Base-by-base conservation (phyloP, 2,329 filamentous ascomycete genomes). In the Aspergillus bombycis region DNA sequence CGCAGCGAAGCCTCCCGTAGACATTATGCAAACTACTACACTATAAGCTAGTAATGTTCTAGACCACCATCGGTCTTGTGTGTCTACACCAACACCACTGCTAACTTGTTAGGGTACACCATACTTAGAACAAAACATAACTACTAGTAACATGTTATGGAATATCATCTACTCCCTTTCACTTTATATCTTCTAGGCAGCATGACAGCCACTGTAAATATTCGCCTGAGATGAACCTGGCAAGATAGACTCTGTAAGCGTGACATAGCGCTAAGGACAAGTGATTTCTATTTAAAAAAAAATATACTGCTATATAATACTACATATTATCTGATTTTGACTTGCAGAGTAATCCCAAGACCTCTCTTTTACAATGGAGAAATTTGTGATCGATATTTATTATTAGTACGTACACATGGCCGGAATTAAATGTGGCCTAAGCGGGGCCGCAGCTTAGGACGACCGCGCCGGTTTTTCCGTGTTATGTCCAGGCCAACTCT, bases 401-500 rank as follows among this genome's bases (percentile, higher is more conserved):
- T 26, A 48, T 48, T 48, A 14, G 45, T 23, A 48, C n/a, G 46
- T 14, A 32, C 45, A 41, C 45, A 23, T 52, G 54, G 30, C 26
- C 23, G 23, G 45, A 34, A 36, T 34, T 36, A 8, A 57, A 52
- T 55, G 58, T 60, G 63, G 62, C 38, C 54, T 41, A 54, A 61
- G 64, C 62, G 67, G 67, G 65, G 61, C 65, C 57, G 61, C 46
- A 58, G 64, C 52, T 62, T 57, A 52, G 58, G 38, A 63, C 19
- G 54, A 52, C 62, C 50, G 59, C 58, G 48, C 61, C 61, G 61
- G 60, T 66, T 69, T 65, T 67, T 65, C 66, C 69, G 57, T 62
- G 58, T 61, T 64, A 65, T 65, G 62, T 68, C 63, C 67, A 67
- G 68, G 66, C 68, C 68, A 70, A 67, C 68, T 71, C 60, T 67